phyloP scores from a whole-genome alignment of 2,329 filamentous ascomycete species.

The Septoria petroselini region DNA sequence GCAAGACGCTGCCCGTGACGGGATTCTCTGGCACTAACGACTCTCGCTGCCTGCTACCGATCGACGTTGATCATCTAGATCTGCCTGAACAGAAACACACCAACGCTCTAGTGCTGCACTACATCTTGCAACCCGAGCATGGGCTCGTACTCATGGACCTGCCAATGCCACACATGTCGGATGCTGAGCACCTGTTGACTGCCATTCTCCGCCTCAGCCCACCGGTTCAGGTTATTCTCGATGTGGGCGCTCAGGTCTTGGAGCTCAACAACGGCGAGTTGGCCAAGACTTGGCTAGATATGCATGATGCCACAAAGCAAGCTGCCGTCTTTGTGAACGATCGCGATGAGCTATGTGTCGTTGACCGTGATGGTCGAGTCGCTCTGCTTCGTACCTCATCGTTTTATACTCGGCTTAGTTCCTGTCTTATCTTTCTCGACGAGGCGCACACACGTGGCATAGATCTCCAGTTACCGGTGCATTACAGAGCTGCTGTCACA shows the following conservation, averaged over 20 bases:
- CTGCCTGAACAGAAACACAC: conserved; percentile 58
- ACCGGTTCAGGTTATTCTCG: conserved; percentile 59
- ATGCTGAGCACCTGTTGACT: conserved; percentile 44
- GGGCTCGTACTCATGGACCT: conserved; percentile 20
- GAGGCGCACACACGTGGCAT: conserved; percentile 68
- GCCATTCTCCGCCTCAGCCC: conserved; percentile 44
- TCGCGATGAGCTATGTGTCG: conserved; percentile 53
- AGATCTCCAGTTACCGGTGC: conserved; percentile 59
- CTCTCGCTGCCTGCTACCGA: conserved; percentile 56
- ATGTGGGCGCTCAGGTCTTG: conserved; percentile 68
- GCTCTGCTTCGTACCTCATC: conserved; percentile 58
- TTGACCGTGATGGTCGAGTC: conserved; percentile 48
- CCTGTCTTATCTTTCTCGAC: conserved; percentile 66
- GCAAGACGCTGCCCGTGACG: conserved; percentile 55
- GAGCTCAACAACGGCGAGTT: conserved; percentile 59
- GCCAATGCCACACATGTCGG: neutral
- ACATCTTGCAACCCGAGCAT: conserved; percentile 57
- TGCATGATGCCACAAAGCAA: conserved; percentile 29
- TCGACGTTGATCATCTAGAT: conserved; percentile 62
- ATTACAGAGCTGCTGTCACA: conserved; percentile 64
- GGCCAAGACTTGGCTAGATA: conserved; percentile 53
- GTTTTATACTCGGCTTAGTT: conserved; percentile 54
- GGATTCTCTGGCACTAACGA: conserved; percentile 74
- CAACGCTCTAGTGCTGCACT: conserved; percentile 62
- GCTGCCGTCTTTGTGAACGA: conserved; percentile 59